These are phyloP conservation scores for Diplogelasinospora grovesii DNA, from an alignment of 495 filamentous ascomycete species.

Conservation along the genomic window DNA sequence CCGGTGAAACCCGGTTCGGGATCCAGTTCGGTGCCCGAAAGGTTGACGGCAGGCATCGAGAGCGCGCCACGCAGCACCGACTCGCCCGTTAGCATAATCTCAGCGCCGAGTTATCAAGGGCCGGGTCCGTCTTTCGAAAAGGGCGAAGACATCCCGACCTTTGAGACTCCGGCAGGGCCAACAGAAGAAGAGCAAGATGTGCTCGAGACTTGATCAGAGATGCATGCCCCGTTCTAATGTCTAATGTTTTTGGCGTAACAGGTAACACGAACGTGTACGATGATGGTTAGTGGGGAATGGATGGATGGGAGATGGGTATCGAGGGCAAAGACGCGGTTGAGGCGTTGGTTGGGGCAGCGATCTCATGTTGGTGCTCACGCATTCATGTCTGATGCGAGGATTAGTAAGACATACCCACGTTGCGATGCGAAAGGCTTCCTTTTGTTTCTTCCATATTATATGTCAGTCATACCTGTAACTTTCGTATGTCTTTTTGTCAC, in stretches of 20 bases:
- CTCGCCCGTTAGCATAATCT: conserved; percentile 13
- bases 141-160: conserved; percentile 31
- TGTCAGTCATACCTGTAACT: too few relatives aligned
- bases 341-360: too few relatives aligned
- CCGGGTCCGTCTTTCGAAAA: conserved; percentile 41
- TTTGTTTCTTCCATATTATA: too few relatives aligned
- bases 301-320: not conserved
- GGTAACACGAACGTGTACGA: conserved; percentile 2
- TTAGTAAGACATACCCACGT: too few relatives aligned
- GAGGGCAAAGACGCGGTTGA: too few relatives aligned
- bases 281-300: not conserved
- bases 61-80: conserved; percentile 1
- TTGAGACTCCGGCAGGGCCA: conserved; percentile 30
- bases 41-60: conserved; percentile 15
- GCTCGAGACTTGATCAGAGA: conserved; percentile 25
- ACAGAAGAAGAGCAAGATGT: conserved; percentile 38
- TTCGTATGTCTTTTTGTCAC: too few relatives aligned
- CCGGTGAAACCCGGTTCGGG: conserved; percentile 32
- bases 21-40: conserved; percentile 24
- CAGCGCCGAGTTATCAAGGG: conserved; percentile 39
- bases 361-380: not conserved
- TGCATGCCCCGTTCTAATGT: conserved; percentile 9
- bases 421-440: too few relatives aligned
- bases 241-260: conserved; percentile 10
- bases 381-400: too few relatives aligned